A percentile compares a stretch with the other conserved stretches of the same genome.
phyloP scores from a whole-genome alignment of 2,329 filamentous ascomycete species.

The Penicillium carneum region DNA sequence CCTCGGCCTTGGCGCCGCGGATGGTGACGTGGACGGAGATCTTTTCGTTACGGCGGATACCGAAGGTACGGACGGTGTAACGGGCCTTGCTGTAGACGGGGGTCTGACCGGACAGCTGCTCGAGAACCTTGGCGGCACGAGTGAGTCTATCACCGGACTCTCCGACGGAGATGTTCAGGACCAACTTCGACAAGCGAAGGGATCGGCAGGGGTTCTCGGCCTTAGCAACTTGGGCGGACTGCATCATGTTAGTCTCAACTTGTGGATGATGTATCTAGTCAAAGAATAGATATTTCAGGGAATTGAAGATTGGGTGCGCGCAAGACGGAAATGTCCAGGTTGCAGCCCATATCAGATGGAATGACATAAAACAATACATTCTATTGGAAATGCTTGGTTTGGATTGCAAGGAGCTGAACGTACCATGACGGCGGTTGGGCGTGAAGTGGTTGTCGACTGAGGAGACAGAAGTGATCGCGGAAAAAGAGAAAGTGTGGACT shows the following conservation, averaged over 20 bases:
- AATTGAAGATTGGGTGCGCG: slow-evolving; percentile 19
- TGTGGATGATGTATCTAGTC: slow-evolving; percentile 23
- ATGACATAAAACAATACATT: neutral
- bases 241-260: slow-evolving; percentile 44
- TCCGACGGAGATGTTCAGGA: slow-evolving; percentile 99
- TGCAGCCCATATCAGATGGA: neutral
- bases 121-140: slow-evolving; percentile 98
- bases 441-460: slow-evolving; percentile 50
- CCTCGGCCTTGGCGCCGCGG: slow-evolving; percentile 98
- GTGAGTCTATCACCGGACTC: slow-evolving; percentile 99
- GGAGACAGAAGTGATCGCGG: slow-evolving; percentile 41
- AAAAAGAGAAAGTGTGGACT: slow-evolving; percentile 48
- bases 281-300: slow-evolving; percentile 14
- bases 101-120: slow-evolving; percentile 99
- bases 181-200: slow-evolving; percentile 98
- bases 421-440: slow-evolving; percentile 61
- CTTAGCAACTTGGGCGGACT: slow-evolving; percentile 77
- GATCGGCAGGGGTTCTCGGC: slow-evolving; percentile 98
- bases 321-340: neutral
- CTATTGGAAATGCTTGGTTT: neutral
- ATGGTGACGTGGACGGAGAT: slow-evolving; percentile 99
- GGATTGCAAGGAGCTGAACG: slow-evolving; percentile 34
- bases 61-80: slow-evolving; percentile 99
- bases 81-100: slow-evolving; percentile 99
- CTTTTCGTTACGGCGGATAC: slow-evolving; percentile 99